Evolutionary conservation across 2,329 filamentous ascomycete species (phyloP), one percentile per base, ranked within the genome.

Genomic region (Aschersonia sp.): DNA sequence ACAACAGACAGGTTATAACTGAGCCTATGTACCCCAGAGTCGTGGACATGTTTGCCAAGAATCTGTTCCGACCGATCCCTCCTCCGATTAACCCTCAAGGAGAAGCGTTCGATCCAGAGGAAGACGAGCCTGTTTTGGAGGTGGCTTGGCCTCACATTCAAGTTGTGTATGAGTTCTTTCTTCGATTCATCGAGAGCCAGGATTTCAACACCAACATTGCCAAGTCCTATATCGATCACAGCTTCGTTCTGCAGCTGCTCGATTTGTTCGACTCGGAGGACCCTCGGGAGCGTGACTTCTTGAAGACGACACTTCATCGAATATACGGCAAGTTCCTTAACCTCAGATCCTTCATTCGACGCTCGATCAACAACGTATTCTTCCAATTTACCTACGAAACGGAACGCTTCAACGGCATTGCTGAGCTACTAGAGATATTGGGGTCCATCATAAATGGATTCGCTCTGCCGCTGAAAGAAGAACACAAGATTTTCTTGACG

Each of bases 201-300:
- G 92, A 98, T 66, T 98, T 98, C 76, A 98, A 97, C 72, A 98
- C 92, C 56, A 98, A 98, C 68, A 96, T 96, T 59, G 92, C 92
- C 56, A 98, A 98, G 71, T 85, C 89, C 52, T 96, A 95, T 66
- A 98, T 98, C 64, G 92, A 98, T 62, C 92, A 98, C 66, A 86
- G 87, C 64, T 98, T 98, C 61, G 92, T 98, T 44, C 77, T 98
- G 51, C 89, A 94, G 72, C 75, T 98, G 51, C 78, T 98, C n/a
- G 92, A 98, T 65, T 74, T 98, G 29, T 98, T 98, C 64, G 92
- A 98, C 64, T 98, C 92, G 0, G 92, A 98, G 69, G 92, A 98
- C 59, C 92, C 92, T 2, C 78, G 92, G 52, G 92, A 98, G 68
- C 80, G 92, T 54, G 92, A 98, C 65, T 98, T 98, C 65, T 73